Evolutionary conservation across 106 monocot species (phyloP), one percentile per base, ranked within the genome.

Genomic region (Alisma plantagoaquatica): DNA sequence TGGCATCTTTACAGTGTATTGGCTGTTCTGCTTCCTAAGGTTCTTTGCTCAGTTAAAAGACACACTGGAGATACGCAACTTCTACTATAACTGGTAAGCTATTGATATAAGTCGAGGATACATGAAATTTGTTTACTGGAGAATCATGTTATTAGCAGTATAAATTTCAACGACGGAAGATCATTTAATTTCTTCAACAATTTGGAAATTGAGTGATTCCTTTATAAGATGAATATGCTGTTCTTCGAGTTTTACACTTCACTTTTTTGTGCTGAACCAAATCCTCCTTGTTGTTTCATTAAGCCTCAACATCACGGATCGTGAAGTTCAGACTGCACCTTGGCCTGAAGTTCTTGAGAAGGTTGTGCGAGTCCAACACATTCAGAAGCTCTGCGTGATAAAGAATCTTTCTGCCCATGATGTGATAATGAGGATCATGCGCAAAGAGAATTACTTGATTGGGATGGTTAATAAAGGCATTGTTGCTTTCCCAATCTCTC

Each of bases 401-500:
- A 98, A 86, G 67, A 77, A 90, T 57, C 79, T 98, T 2, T 85
- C 89, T 60, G 84, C 75, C 27, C 98, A 98, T 72, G 98, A 98
- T 21, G 35, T 98, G 43, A 43, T 98, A 16, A 98, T 98, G 90
- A 59, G 98, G 51, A 82, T 98, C 55, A 98, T 98, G 98, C 81
- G 98, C 25, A 98, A 98, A 63, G 90, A 98, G 65, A 98, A 98
- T 58, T 98, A 85, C 59, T 67, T 98, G 69, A 98, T 90, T 61
- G 98, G 85, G 23, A 98, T 98, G 98, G 65, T 98, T 22, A 98
- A 98, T 35, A 98, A 90, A 73, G 98, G 98, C 24, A 55, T 98
- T 67, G 69, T 98, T 31, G 66, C 89, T 17, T 90, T 90, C 61
- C 81, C 84, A 60, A 77, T 90, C 56, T 63, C 73, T 50, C 55